These are phyloP conservation scores for Camelina sativa DNA, from an alignment of 345 rosid genomes.

Conservation along the genomic window DNA sequence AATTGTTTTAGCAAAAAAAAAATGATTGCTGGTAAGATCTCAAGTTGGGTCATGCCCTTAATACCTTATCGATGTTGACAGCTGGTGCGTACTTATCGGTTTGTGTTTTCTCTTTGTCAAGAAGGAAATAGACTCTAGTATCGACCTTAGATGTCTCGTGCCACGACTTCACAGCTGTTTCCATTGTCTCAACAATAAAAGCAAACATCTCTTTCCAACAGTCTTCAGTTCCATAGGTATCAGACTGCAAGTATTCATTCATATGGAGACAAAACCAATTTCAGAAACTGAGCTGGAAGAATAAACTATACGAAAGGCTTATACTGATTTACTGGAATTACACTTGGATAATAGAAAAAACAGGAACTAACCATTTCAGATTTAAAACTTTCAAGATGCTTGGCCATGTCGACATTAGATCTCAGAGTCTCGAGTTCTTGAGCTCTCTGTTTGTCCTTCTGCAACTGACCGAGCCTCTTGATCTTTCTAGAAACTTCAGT, in stretches of 20 bases:
- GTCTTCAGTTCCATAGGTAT: slow-evolving; percentile 66
- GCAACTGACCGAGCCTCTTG: slow-evolving; percentile 71
- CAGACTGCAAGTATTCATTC: slow-evolving; percentile 56
- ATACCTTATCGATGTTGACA: slow-evolving; percentile 92
- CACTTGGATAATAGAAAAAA: neutral
- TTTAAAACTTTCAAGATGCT: slow-evolving; percentile 67
- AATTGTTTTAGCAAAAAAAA: neutral
- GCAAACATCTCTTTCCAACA: slow-evolving; percentile 60
- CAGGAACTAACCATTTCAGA: slow-evolving; percentile 64
- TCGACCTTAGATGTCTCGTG: slow-evolving; percentile 84
- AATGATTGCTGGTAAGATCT: neutral
- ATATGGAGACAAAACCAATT: neutral
- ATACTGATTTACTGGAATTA: neutral
- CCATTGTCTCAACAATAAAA: slow-evolving; percentile 81
- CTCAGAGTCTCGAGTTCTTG: slow-evolving; percentile 84
- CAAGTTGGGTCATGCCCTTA: neutral
- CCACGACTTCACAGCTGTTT: slow-evolving; percentile 79
- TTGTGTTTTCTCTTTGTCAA: slow-evolving; percentile 77
- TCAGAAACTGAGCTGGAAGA: slow-evolving; percentile 17
- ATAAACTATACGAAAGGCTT: neutral
- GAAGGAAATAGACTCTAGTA: slow-evolving; percentile 75
- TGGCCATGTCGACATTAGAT: slow-evolving; percentile 74
- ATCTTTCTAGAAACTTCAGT: slow-evolving; percentile 87
- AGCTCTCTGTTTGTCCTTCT: slow-evolving; percentile 79
- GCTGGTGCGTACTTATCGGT: slow-evolving; percentile 79